Evolutionary conservation across 1,139 yeast genomes (phyloP).

Genomic region (Yamadazyma dendronema): DNA sequence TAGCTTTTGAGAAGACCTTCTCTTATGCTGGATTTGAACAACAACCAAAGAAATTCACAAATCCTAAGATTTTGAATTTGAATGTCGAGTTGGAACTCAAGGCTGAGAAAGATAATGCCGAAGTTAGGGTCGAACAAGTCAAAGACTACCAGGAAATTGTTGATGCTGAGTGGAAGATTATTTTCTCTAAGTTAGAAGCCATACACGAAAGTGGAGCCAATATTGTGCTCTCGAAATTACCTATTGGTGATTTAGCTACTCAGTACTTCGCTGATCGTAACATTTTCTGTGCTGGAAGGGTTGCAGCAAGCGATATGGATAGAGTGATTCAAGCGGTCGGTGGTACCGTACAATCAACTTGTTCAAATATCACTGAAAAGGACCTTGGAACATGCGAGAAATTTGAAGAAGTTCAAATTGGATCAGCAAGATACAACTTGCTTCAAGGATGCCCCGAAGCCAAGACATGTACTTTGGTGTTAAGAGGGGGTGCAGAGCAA

Average conservation of each 20-base stretch:
- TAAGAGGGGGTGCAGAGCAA: slow-evolving; percentile 98
- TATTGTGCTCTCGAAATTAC: slow-evolving; percentile 88
- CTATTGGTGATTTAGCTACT: slow-evolving; percentile 97
- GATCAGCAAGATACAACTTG: slow-evolving; percentile 90
- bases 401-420: slow-evolving; percentile 94
- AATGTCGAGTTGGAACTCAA: slow-evolving; percentile 94
- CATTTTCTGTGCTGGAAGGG: slow-evolving; percentile 97
- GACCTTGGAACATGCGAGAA: slow-evolving; percentile 83
- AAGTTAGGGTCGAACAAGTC: slow-evolving; percentile 92
- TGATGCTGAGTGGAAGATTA: slow-evolving; percentile 98
- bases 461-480: slow-evolving; percentile 85
- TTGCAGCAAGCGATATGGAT: slow-evolving; percentile 82
- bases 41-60: slow-evolving; percentile 80
- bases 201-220: slow-evolving; percentile 85
- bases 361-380: slow-evolving; percentile 64
- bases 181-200: slow-evolving; percentile 79
- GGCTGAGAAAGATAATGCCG: slow-evolving; percentile 99
- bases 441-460: slow-evolving; percentile 92
- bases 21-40: slow-evolving; percentile 98
- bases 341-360: slow-evolving; percentile 85
- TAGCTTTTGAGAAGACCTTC: slow-evolving; percentile 95
- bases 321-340: slow-evolving; percentile 95
- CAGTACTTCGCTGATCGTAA: slow-evolving; percentile 96
- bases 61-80: slow-evolving; percentile 81
- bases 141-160: slow-evolving; percentile 93